Evolutionary conservation across 352 stramenopile species (phyloP), one percentile per base, ranked within the genome.

Genomic region (Pythium scleroteichum): DNA sequence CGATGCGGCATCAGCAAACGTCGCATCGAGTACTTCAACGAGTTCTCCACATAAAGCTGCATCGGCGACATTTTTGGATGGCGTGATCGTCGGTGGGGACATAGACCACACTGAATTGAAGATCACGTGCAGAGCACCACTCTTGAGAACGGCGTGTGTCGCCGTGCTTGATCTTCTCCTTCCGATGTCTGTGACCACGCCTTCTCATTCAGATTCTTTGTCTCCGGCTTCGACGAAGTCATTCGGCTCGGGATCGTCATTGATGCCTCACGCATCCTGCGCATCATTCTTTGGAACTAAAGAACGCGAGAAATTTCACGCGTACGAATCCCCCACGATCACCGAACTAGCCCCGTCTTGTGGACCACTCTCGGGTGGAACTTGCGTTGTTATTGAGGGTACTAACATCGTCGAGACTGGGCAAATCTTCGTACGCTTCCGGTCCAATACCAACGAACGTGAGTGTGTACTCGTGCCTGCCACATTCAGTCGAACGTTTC

Each of bases 351-450:
- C 62, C 13, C 82, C 82, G 1, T 82, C 60, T n/a, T 91, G 82
- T 33, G 82, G 79, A 1, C 82, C 82, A 5, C 76, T 68, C 3
- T 78, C 69, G 2, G 82, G 82, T 3, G 72, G 66, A 1, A 89
- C 82, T 1, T 75, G 69, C 20, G 51, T 91, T 17, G 78, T 91
- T 2, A 81, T 91, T 29, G 78, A 89, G 62, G 72, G 66, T 3
- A 64, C 64, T 0, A 87, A 87, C 39, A 68, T 91, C n/a, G 27
- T 91, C 2, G 78, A 91, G 42, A 91, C 82, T 0, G 82, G 79
- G 0, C 82, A 91, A 44, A 85, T 91, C 23, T 91, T 91, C 42
- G 82, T 88, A n/a, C 76, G 82, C 7, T 89, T 91, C 29, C 74
- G 82, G 16, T 87, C 76, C 6, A 79, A 50, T 39, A 40, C 72